A percentile compares a stretch with the other conserved stretches of the same genome.
phyloP scores from a whole-genome alignment of 164 flowering plant species.

The Stephania japonica region DNA sequence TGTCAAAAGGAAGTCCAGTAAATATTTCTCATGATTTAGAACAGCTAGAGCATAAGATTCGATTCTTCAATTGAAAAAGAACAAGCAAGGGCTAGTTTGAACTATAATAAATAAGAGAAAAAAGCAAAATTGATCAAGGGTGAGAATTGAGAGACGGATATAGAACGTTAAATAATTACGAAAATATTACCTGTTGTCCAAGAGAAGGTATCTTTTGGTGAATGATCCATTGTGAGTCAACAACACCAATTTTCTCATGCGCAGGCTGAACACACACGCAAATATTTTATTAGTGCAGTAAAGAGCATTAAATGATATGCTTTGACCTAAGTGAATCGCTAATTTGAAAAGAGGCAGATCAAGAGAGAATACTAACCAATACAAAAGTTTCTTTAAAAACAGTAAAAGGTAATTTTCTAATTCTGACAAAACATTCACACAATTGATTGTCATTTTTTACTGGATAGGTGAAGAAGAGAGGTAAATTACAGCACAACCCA shows the following conservation, averaged over 20 bases:
- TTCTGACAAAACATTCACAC: neutral
- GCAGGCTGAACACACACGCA: constrained; percentile 54
- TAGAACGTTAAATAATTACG: neutral
- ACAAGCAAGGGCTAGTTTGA: too few relatives aligned
- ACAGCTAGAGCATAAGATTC: too few relatives aligned
- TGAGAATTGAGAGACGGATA: too few relatives aligned
- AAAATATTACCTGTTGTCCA: constrained; percentile 66
- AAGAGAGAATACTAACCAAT: neutral
- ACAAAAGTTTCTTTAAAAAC: neutral
- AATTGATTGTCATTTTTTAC: neutral
- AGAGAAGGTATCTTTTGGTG: constrained; percentile 95
- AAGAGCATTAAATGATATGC: neutral
- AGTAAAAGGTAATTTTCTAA: neutral
- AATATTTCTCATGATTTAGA: too few relatives aligned
- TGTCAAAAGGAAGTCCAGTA: too few relatives aligned
- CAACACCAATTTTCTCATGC: constrained; percentile 98
- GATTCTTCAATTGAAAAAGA: too few relatives aligned
- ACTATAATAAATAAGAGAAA: too few relatives aligned
- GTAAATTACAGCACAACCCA: neutral
- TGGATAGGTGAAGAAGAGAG: neutral
- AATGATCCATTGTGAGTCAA: constrained; percentile 93
- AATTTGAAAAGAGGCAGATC: neutral
- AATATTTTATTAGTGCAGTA: constrained; percentile 1
- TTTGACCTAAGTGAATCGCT: neutral
- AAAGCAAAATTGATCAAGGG: too few relatives aligned